Base-by-base conservation (phyloP, 352 stramenopile species). In the Phytophthora constricta region DNA sequence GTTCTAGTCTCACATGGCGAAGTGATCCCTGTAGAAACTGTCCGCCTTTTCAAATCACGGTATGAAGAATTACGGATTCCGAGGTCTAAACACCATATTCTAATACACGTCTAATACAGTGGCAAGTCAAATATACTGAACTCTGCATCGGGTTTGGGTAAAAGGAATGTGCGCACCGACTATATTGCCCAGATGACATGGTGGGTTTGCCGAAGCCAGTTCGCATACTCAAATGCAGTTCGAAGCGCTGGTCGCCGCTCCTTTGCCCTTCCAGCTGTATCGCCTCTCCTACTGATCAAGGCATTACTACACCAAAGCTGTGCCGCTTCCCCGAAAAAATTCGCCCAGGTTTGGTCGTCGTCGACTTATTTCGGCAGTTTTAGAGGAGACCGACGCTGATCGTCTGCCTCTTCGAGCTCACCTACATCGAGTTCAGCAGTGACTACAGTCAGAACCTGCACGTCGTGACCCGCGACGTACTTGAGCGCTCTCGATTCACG, bases 391-490 rank as follows among this genome's bases (percentile, higher is more conserved):
- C 54, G 28, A 39, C 16, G 7, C 14, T 20, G 2, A 17, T 20
- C 41, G 17, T 9, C 41, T 4, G 3, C 7, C 2, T 47, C 5
- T 27, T 45, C 13, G 48, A 22, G 7, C 19, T 42, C 17, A 22
- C 22, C 34, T 19, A 20, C 20, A 19, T n/a, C 9, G n/a, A 46
- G 39, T 22, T 46, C 39, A 19, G 39, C 14, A 14, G 13, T 9
- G 39, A n/a, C 39, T 22, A 46, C 39, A 1, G 14, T 46, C 13
- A 22, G 1, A 1, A n/a, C 31, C 33, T 37, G 9, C 34, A 74
- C 63, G 62, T 65, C 57, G 45, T 65, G 25, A 55, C 37, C 61
- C n/a, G 67, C 56, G 62, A 54, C 51, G 62, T 76, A 76, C 19
- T 20, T 20, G n/a, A 3, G 13, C 13, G 13, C 28, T 17, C 16